Conservation (phyloP, 1,284 basidiomycete species). For the Leccinum solheimii region DNA sequence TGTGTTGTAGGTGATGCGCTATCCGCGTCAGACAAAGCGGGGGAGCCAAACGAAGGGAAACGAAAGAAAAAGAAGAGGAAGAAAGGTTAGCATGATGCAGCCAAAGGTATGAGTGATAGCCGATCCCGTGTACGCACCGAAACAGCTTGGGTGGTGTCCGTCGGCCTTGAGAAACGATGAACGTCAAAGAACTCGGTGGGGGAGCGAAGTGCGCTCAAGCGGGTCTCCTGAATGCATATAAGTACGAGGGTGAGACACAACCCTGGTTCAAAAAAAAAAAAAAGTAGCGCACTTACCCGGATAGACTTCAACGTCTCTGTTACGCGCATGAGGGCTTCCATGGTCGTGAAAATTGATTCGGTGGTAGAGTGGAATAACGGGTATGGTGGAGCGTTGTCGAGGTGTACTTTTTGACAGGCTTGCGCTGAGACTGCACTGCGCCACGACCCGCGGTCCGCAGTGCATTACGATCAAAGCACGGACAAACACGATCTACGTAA, state of each 20-base stretch:
- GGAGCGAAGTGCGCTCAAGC: constrained; percentile 78
- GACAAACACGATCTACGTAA: neutral
- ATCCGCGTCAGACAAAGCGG: neutral
- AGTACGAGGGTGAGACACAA: neutral
- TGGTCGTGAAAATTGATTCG: constrained; percentile 30
- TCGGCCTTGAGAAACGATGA: constrained; percentile 82
- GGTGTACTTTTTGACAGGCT: neutral
- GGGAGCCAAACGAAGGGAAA: neutral
- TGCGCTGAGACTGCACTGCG: neutral
- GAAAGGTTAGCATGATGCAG: neutral
- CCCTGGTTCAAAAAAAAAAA: neutral
- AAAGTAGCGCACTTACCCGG: constrained; percentile 49
- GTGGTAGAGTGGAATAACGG: neutral
- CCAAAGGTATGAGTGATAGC: neutral
- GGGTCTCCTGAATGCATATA: constrained; percentile 61
- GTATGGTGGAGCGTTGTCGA: neutral
- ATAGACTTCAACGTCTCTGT: constrained; percentile 73
- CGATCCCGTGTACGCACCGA: constrained; percentile 47
- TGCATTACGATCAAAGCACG: neutral
- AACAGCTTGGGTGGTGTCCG: constrained; percentile 69
- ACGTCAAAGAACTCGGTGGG: constrained; percentile 87
- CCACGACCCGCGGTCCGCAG: neutral
- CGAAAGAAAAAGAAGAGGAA: neutral
- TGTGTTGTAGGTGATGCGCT: constrained; percentile 93
- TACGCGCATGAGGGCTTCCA: constrained; percentile 63